Percentiles rank a stretch among this genome's conserved stretches.
Evolutionary conservation across 768 basidiomycete species (phyloP).

Genomic region (Termitomyces sp.): DNA sequence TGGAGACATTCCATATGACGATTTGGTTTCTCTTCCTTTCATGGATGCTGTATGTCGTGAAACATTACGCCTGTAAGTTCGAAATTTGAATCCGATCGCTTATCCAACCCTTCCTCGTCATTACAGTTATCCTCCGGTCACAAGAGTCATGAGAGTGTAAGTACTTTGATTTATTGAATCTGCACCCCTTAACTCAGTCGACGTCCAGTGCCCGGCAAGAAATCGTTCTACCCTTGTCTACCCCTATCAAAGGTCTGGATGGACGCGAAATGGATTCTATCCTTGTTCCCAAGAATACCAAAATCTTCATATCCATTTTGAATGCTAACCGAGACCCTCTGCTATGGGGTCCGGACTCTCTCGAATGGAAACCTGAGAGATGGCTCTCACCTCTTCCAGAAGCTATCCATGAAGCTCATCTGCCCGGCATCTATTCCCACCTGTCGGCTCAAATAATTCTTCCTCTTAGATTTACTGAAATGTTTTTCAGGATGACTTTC

Average conservation of each 20-base stretch:
- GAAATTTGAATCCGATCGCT: neutral
- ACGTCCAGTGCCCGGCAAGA: conserved; percentile 23
- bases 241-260: conserved; percentile 24
- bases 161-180: neutral
- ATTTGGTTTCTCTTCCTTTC: conserved; percentile 16
- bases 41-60: conserved; percentile 20
- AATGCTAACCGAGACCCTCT: conserved; percentile 25
- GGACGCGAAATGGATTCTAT: conserved; percentile 25
- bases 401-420: conserved; percentile 22
- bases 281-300: conserved; percentile 25
- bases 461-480: neutral
- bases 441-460: conserved; percentile 18
- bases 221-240: conserved; percentile 26
- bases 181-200: conserved; percentile 2
- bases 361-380: conserved; percentile 37
- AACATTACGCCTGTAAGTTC: conserved; percentile 19
- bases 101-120: neutral
- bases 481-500: conserved; percentile 28
- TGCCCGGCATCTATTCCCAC: conserved; percentile 34
- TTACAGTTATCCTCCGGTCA: conserved; percentile 14
- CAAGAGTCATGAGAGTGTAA: conserved; percentile 17
- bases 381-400: conserved; percentile 31
- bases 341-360: conserved; percentile 34
- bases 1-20: conserved; percentile 16
- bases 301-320: conserved; percentile 24